Evolutionary conservation across 1,284 basidiomycete genomes (phyloP), one percentile per base, ranked within the genome.

Genomic region (Leccinum solheimii): DNA sequence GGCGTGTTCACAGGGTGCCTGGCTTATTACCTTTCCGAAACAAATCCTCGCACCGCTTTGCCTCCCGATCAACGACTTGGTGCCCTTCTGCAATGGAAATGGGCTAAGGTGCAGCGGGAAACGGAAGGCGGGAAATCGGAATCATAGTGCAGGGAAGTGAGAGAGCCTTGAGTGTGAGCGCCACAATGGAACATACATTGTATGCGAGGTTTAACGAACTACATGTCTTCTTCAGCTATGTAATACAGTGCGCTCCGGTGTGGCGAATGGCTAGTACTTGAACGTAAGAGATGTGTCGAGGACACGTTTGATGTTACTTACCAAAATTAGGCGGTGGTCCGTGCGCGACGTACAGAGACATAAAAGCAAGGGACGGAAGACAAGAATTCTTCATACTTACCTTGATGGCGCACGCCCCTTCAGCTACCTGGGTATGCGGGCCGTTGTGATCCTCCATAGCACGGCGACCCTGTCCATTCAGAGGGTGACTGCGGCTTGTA

Each of bases 1-100:
- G 93, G 91, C 13, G 76, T 93, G 51, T 92, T 94, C 73, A 95
- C 93, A 1, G 91, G 94, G 19, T 75, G 88, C 50, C 78, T 95
- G 50, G 94, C 94, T 1, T 95, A 88, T 75, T 87, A 92, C 72
- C 83, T 96, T 23, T 85, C 91, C 76, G 93, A 95, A 75, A 90
- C 82, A 45, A 88, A 95, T 74, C 94, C 94, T 5, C 86, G 93
- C 56, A 91, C 88, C 2, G 87, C 85, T 10, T 82, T 88, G 14
- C 79, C 84, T 1, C 78, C 81, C n/a, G 86, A 89, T 8, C 82
- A 92, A 65, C 85, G 83, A 36, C 77, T 96, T 23, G 64, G 73
- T 7, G 79, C 83, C 53, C 83, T 96, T 40, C 62, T 89, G 16
- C 76, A 71, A 23, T 95, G 93, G 92, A 93, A 91, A 74, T 86